Evolutionary conservation across 306 rosid genomes (phyloP).

Genomic region (Oemleria cerasiformis): DNA sequence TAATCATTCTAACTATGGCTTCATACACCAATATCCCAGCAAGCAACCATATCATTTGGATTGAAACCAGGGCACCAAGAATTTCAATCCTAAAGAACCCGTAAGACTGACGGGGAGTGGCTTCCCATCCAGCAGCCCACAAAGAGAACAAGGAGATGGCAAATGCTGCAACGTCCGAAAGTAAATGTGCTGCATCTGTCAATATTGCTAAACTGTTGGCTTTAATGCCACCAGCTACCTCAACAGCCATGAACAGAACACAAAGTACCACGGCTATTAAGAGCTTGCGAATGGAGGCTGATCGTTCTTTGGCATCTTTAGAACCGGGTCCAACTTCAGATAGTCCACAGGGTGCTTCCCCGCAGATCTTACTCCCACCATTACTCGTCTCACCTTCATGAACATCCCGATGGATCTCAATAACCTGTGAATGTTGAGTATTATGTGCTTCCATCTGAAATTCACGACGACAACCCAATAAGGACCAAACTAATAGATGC

Average conservation of each 20-base stretch:
- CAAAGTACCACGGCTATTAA: slow-evolving; percentile 62
- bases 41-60: slow-evolving; percentile 74
- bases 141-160: slow-evolving; percentile 74
- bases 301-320: slow-evolving; percentile 63
- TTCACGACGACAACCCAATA: background rate
- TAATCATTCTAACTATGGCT: slow-evolving; percentile 58
- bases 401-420: slow-evolving; percentile 45
- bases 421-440: slow-evolving; percentile 38
- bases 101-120: slow-evolving; percentile 76
- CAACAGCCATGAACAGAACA: slow-evolving; percentile 63
- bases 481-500: background rate
- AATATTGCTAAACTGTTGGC: slow-evolving; percentile 78
- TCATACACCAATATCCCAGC: slow-evolving; percentile 72
- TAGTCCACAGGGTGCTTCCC: slow-evolving; percentile 76
- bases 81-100: slow-evolving; percentile 77
- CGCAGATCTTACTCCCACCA: slow-evolving; percentile 57
- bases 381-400: slow-evolving; percentile 23
- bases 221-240: slow-evolving; percentile 69
- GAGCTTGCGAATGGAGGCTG: slow-evolving; percentile 64
- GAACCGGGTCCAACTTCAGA: slow-evolving; percentile 51
- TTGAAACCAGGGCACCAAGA: slow-evolving; percentile 77
- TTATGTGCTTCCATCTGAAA: slow-evolving; percentile 57
- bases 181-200: slow-evolving; percentile 86
- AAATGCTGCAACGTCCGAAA: slow-evolving; percentile 73
- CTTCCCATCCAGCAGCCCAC: slow-evolving; percentile 88